Evolutionary conservation across 345 rosid genomes (phyloP), one percentile per base, ranked within the genome.

Genomic region (Gynandropsis gynandra): DNA sequence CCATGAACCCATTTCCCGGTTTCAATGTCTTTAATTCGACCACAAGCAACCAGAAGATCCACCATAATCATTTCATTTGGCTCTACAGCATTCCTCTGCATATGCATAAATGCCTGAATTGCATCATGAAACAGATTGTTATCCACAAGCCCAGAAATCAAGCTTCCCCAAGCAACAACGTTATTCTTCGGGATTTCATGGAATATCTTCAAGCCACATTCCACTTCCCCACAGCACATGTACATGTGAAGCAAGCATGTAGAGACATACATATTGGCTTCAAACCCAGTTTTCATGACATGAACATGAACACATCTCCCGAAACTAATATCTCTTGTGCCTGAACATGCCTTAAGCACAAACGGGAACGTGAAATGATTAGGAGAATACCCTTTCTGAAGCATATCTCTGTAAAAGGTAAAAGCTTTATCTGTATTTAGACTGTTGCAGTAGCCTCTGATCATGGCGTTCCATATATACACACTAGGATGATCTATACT

Each of bases 381-480:
- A 0, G 72, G 66, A 32, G 43, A 15, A 24, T 38, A 55, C 9
- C 76, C 72, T 47, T 58, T 45, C 13, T 56, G 62, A 41, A 62
- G 47, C 75, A 71, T 71, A 37, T 53, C 27, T 62, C n/a, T 1
- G 24, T 57, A 71, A 32, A 62, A 53, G 49, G 34, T 17, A 9
- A 71, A 44, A 4, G 69, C 59, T 54, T 66, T 50, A 6, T 43
- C 52, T 58, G 37, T 66, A 6, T 9, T 37, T 34, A 36, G 17
- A 32, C 50, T 58, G 16, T 54, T 62, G 18, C 65, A 66, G 63
- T 54, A 66, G 19, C 75, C 72, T 62, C 61, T 62, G 59, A 71
- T 66, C 69, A 71, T 71, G 5, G 75, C 53, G 63, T 71, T 71
- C 75, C 75, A 71, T 53, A 66, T 58, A 54, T 66, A 66, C 10